Base-by-base conservation (phyloP, 495 filamentous ascomycete genomes). In the Daldinia vernicosa region DNA sequence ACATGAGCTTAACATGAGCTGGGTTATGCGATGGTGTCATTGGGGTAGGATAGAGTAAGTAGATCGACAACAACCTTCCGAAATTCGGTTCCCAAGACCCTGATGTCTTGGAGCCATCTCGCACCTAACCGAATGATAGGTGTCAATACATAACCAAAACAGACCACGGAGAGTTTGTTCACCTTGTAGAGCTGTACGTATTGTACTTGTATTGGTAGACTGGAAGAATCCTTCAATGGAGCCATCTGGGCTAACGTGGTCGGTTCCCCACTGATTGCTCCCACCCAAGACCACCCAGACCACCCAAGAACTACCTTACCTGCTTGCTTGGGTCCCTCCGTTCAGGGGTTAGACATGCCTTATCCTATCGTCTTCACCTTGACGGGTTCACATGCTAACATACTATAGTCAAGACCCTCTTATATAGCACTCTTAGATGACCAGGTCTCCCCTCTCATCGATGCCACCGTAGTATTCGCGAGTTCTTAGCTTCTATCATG, bases 291-390 rank as follows among this genome's bases (percentile, higher is more conserved):
- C 70, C n/a, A n/a, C n/a, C n/a, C n/a, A n/a, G n/a, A n/a, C n/a
- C n/a, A n/a, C n/a, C n/a, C n/a, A n/a, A n/a, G n/a, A n/a, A n/a
- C n/a, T 45, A 60, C 43, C 39, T 51, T 55, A 47, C 40, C 43
- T 63, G 45, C 43, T 72, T 61, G 43, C 28, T 67, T 63, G 60
- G 69, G 60, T 63, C 35, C 22, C 27, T 47, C 40, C 37, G 59
- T 52, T 60, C 69, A 72, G 69, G 69, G 69, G 69, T 60, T 17
- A 28, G n/a, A 45, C 40, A 54, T 35, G 68, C 62, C 56, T 47
- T 30, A 63, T 59, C 68, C 62, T 71, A 66, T 70, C 62, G 30
- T 55, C 58, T 47, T 72, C 63, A 72, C 63, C 64, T 67, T 67
- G 33, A 61, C 51, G 35, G 28, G 63, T 66, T 71, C 69, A 71